Evolutionary conservation across 306 rosid species (phyloP).

Genomic region (Macrotyloma uniflorum): DNA sequence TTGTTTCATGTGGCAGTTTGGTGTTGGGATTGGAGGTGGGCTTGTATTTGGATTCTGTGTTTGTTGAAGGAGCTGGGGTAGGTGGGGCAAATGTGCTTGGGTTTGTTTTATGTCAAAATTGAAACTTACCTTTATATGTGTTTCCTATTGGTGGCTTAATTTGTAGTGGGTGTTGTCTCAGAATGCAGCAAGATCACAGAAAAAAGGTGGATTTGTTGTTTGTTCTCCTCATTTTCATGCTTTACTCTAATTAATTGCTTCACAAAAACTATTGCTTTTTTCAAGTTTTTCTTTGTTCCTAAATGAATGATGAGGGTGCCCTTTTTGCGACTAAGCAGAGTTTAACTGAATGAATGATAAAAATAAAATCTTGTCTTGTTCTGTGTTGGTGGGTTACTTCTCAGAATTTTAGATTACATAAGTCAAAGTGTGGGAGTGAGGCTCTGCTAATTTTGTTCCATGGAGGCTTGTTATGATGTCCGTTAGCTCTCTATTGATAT

Average conservation of each 20-base stretch:
- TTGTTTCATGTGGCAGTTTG: slow-evolving; percentile 52
- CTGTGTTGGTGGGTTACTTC: slow-evolving; percentile 23
- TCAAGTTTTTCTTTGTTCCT: not conserved
- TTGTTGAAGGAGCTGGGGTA: slow-evolving; percentile 59
- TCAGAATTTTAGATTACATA: slow-evolving; percentile 7
- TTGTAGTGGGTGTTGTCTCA: slow-evolving; percentile 40
- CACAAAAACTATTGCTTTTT: not conserved
- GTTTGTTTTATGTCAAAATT: slow-evolving; percentile 3
- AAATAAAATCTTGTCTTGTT: slow-evolving; percentile 11
- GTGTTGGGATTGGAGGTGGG: slow-evolving; percentile 56
- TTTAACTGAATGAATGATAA: slow-evolving; percentile 6
- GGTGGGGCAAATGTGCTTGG: slow-evolving; percentile 84
- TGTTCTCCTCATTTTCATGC: not conserved
- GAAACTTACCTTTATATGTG: slow-evolving; percentile 22
- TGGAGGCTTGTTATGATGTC: slow-evolving; percentile 22
- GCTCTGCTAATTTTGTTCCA: slow-evolving; percentile 20
- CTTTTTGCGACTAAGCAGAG: slow-evolving; percentile 13
- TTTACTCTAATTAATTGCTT: not conserved
- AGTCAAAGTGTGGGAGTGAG: not conserved
- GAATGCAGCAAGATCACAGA: slow-evolving; percentile 77
- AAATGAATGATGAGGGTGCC: slow-evolving; percentile 32
- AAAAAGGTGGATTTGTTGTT: slow-evolving; percentile 64
- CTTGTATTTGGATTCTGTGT: slow-evolving; percentile 63
- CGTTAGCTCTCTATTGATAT: slow-evolving; percentile 15
- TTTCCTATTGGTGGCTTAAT: slow-evolving; percentile 34